phyloP scores from a whole-genome alignment of 176 grass and related monocot genomes.

The Avena sativa region DNA sequence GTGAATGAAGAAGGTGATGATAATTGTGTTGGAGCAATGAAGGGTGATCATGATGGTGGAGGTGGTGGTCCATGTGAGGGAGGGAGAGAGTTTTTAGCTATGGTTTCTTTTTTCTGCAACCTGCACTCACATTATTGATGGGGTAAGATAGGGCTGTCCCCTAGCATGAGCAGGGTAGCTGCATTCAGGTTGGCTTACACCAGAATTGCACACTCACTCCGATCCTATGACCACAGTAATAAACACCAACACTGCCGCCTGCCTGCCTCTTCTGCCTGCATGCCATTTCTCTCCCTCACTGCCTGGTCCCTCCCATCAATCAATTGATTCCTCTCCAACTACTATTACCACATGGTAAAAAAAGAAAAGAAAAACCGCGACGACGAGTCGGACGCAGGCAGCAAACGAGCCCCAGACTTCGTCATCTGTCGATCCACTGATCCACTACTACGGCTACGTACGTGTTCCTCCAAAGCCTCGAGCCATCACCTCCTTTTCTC shows the following conservation, averaged over 20 bases:
- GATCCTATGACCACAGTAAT: slow-evolving; percentile 36
- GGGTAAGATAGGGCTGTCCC: slow-evolving; percentile 8
- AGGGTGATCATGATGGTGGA: background rate
- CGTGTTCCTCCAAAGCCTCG: background rate
- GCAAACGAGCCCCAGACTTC: background rate
- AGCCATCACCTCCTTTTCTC: background rate
- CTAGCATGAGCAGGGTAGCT: background rate
- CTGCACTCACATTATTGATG: slow-evolving; percentile 40
- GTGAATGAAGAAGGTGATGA: slow-evolving; percentile 11
- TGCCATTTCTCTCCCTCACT: slow-evolving; percentile 2
- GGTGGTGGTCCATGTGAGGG: slow-evolving; percentile 26
- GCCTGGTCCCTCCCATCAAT: slow-evolving; percentile 15
- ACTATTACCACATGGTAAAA: background rate
- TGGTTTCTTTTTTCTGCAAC: slow-evolving; percentile 25
- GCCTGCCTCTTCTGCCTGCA: slow-evolving; percentile 14
- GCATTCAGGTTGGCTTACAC: slow-evolving; percentile 44
- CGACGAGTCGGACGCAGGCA: background rate
- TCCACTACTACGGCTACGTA: background rate
- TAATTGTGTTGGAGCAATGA: background rate
- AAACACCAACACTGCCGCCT: slow-evolving; percentile 29
- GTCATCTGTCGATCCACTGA: background rate
- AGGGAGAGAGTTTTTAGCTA: slow-evolving; percentile 16
- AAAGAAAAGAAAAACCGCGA: background rate
- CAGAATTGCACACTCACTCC: slow-evolving; percentile 37
- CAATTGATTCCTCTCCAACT: slow-evolving; percentile 18